These are phyloP conservation scores for Pterocarpus macrocarpus DNA, from an alignment of 306 rosid species.

Conservation along the genomic window DNA sequence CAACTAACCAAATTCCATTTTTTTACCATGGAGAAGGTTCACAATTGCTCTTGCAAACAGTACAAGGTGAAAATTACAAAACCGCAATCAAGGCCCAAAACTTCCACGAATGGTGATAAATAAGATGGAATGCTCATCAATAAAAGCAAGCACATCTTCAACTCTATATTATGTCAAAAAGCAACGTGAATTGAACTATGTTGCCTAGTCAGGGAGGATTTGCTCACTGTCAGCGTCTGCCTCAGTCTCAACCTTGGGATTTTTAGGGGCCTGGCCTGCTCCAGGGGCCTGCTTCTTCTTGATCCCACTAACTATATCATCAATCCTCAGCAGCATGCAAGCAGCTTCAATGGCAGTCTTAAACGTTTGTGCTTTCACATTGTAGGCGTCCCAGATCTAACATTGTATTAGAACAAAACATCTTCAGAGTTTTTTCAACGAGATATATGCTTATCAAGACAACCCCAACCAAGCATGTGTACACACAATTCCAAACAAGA, in stretches of 20 bases:
- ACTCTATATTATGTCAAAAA: slow-evolving; percentile 39
- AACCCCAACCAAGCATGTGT: neutral
- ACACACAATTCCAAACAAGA: neutral
- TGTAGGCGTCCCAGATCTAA: slow-evolving; percentile 97
- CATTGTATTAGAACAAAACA: slow-evolving; percentile 35
- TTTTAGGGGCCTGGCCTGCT: slow-evolving; percentile 68
- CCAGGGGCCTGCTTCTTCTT: slow-evolving; percentile 94
- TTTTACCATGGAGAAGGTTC: slow-evolving; percentile 29
- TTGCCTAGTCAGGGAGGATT: slow-evolving; percentile 75
- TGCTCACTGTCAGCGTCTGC: slow-evolving; percentile 89
- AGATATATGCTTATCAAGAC: neutral
- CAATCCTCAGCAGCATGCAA: slow-evolving; percentile 96
- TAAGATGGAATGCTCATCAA: slow-evolving; percentile 40
- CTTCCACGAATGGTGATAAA: slow-evolving; percentile 26
- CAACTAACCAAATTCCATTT: neutral
- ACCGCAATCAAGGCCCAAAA: slow-evolving; percentile 47
- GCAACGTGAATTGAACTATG: slow-evolving; percentile 33
- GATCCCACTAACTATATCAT: slow-evolving; percentile 96
- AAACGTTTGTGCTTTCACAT: slow-evolving; percentile 94
- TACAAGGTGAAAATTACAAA: slow-evolving; percentile 23
- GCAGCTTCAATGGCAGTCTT: slow-evolving; percentile 99
- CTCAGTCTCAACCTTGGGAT: slow-evolving; percentile 83
- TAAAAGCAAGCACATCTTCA: slow-evolving; percentile 38
- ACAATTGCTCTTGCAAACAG: slow-evolving; percentile 32
- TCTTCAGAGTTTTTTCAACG: slow-evolving; percentile 22